These are phyloP conservation scores for Extremus antarcticus DNA, from an alignment of 495 filamentous ascomycete species.

Conservation along the genomic window DNA sequence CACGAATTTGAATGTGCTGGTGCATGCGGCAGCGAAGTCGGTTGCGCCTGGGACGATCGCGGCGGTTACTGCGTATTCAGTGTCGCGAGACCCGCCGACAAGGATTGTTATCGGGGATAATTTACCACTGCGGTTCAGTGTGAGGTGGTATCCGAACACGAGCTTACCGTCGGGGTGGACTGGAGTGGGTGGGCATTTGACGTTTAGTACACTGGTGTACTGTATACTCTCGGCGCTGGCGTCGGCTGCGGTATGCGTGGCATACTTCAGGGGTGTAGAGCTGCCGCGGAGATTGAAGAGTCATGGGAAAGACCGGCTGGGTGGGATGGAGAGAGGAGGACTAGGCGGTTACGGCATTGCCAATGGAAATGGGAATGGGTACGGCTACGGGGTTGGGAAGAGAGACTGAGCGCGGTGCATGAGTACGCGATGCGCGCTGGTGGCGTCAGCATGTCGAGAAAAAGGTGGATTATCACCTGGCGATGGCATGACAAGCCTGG, in stretches of 20 bases:
- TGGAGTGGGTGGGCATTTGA: slow-evolving; percentile 57
- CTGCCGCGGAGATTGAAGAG: slow-evolving; percentile 40
- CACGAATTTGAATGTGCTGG: slow-evolving; percentile 74
- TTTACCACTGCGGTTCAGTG: slow-evolving; percentile 65
- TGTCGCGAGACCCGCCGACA: slow-evolving; percentile 43
- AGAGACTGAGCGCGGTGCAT: slow-evolving; percentile 12
- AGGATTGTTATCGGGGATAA: slow-evolving; percentile 80
- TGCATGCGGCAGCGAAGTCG: slow-evolving; percentile 53
- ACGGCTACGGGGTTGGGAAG: slow-evolving; percentile 22
- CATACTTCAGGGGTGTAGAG: slow-evolving; percentile 54
- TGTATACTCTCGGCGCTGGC: slow-evolving; percentile 47
- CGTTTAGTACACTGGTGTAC: slow-evolving; percentile 55
- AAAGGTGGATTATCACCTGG: too few species aligned
- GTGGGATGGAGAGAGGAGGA: slow-evolving; percentile 21
- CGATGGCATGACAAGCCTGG: too few species aligned
- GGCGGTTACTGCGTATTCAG: slow-evolving; percentile 74
- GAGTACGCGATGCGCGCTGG: background rate
- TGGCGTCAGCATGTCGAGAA: too few species aligned
- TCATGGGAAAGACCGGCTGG: slow-evolving; percentile 31
- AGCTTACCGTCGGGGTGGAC: slow-evolving; percentile 42
- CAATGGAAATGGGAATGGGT: slow-evolving; percentile 19
- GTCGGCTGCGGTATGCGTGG: slow-evolving; percentile 41
- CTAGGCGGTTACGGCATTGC: slow-evolving; percentile 30
- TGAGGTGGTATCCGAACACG: slow-evolving; percentile 77
- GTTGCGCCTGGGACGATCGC: slow-evolving; percentile 58